phyloP scores from a whole-genome alignment of 306 rosid species.

The Fagus sylvatica region DNA sequence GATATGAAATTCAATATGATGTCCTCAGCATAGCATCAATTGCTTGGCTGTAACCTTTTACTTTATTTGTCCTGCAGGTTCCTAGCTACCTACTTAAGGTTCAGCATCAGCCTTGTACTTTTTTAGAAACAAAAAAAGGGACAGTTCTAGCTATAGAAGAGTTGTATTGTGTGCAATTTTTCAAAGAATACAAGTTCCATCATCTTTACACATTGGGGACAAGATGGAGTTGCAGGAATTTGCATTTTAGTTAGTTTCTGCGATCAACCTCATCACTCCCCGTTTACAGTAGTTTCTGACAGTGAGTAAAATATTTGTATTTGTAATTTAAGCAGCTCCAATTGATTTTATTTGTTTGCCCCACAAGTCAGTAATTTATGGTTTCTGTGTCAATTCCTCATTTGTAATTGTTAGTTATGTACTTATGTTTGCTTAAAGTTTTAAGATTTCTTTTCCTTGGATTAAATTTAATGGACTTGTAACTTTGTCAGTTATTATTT shows the following conservation, averaged over 20 bases:
- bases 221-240: conserved; percentile 45
- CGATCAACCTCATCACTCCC: conserved; percentile 34
- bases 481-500: too few species aligned
- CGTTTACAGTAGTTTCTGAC: conserved; percentile 14
- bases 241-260: conserved; percentile 46
- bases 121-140: conserved; percentile 1
- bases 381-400: background rate
- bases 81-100: conserved; percentile 19
- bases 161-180: conserved; percentile 16
- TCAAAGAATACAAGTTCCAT: conserved; percentile 12
- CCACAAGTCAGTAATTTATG: background rate
- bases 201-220: conserved; percentile 23
- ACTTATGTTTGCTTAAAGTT: background rate
- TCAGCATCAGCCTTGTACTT: conserved; percentile 12
- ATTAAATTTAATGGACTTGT: background rate
- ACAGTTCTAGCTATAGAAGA: background rate
- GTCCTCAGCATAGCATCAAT: background rate
- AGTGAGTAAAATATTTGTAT: background rate
- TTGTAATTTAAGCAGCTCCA: background rate
- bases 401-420: background rate
- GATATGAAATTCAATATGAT: background rate
- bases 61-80: conserved; percentile 41
- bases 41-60: conserved; percentile 1
- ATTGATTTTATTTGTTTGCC: background rate
- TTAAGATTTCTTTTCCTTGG: background rate